Percentiles rank a stretch among this genome's conserved stretches.
These are phyloP conservation scores for Calycina marina DNA, from an alignment of 2,329 filamentous ascomycete species.

Conservation along the genomic window DNA sequence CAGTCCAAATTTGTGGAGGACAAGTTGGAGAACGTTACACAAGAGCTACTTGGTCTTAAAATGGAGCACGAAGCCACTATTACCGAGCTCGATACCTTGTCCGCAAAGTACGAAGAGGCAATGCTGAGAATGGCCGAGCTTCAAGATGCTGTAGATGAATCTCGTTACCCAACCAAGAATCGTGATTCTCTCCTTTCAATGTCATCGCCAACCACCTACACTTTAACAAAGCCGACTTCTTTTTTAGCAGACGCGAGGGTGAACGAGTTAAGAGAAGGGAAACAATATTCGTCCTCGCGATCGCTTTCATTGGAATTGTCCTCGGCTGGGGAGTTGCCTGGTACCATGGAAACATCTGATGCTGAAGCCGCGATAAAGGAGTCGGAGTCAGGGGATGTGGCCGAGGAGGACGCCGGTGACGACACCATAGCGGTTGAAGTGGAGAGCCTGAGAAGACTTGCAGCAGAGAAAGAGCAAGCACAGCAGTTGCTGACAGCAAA, in stretches of 20 bases:
- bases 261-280: conserved; percentile 52
- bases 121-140: conserved; percentile 69
- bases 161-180: conserved; percentile 38
- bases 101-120: conserved; percentile 82
- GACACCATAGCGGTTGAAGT: conserved; percentile 48
- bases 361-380: conserved; percentile 34
- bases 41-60: conserved; percentile 80
- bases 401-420: conserved; percentile 24
- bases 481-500: conserved; percentile 60
- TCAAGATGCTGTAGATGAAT: conserved; percentile 73
- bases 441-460: conserved; percentile 52
- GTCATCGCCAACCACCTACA: conserved; percentile 31
- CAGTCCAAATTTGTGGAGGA: conserved; percentile 80
- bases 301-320: conserved; percentile 91
- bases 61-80: conserved; percentile 80
- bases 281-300: conserved; percentile 64
- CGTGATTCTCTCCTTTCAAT: conserved; percentile 41
- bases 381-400: conserved; percentile 13
- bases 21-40: conserved; percentile 80
- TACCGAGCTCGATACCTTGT: conserved; percentile 66
- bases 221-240: conserved; percentile 58
- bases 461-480: conserved; percentile 62
- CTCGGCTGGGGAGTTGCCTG: conserved; percentile 65
- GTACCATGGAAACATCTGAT: conserved; percentile 48
- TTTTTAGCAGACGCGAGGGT: conserved; percentile 70